Base-by-base conservation (phyloP, 2,329 filamentous ascomycete species). In the Neobulgaria alba region DNA sequence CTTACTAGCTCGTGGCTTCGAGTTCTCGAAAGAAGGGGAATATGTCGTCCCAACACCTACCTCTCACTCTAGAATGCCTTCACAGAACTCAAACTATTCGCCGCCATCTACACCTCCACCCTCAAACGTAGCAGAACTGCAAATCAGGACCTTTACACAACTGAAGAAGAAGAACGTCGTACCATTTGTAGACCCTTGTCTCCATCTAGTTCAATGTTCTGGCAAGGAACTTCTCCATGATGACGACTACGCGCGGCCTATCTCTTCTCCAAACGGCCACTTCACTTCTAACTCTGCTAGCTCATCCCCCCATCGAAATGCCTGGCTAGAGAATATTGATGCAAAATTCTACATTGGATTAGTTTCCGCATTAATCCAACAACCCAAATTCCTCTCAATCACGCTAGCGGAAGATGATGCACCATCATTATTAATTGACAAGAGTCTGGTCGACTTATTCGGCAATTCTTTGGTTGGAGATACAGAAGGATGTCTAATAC, bases 201-300 rank as follows among this genome's bases (percentile, higher is more conserved):
- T 95, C 12, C 77, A 78, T 38, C 71, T 95, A 10, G 76, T 93
- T 1, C 86, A 89, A 54, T 95, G 88, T 61, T 89, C 86, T 0
- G 88, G 85, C 5, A 71, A 69, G 29, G 46, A 59, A 41, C 46
- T 52, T 39, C 12, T 53, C 35, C 26, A 38, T 38, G 40, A 48
- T 20, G 41, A 60, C 46, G 56, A 63, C 46, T 63, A 67, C 41
- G 52, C 49, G 26, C 55, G 56, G 21, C 60, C 59, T 14, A 56
- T 66, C 31, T 47, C 57, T 14, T 66, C 63, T 8, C 57, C 61
- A 21, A 61, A 59, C 43, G 57, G 61, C 38, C 18, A 39, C n/a
- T 7, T 15, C 14, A 19, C 20, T 30, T 10, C n/a, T 17, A 18
- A 17, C 5, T 17, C 7, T 7, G 10, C 33, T 15, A 21, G 34